These are phyloP conservation scores for Neonectria magnoliae DNA, from an alignment of 2,329 filamentous ascomycete species.

Conservation along the genomic window DNA sequence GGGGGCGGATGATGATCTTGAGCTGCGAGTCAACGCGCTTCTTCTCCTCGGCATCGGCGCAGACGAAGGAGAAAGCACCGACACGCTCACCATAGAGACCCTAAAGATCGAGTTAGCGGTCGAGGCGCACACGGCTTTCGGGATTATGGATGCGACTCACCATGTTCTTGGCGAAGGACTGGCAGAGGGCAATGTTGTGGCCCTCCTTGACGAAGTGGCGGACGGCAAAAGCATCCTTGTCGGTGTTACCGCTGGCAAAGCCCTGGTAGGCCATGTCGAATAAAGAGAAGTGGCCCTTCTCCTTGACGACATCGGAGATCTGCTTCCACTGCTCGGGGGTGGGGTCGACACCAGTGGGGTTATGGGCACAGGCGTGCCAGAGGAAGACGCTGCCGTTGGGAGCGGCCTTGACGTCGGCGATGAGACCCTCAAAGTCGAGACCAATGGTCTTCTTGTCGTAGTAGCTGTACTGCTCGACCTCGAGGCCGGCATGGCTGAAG, in stretches of 20 bases:
- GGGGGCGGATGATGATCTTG: conserved; percentile 95
- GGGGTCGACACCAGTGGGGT: conserved; percentile 96
- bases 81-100: conserved; percentile 99
- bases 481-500: conserved; percentile 91
- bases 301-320: conserved; percentile 88
- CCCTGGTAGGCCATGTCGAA: conserved; percentile 99
- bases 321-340: conserved; percentile 91
- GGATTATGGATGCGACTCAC: conserved; percentile 54
- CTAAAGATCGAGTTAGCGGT: conserved; percentile 51
- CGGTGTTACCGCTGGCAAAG: conserved; percentile 91
- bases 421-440: conserved; percentile 94
- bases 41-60: conserved; percentile 87
- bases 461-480: conserved; percentile 96
- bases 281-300: conserved; percentile 89
- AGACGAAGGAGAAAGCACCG: conserved; percentile 94
- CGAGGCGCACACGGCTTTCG: neutral
- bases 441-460: conserved; percentile 99
- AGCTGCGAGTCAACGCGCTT: conserved; percentile 96
- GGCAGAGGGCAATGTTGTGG: conserved; percentile 86
- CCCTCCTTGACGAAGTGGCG: conserved; percentile 94
- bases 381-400: conserved; percentile 89
- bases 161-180: conserved; percentile 99
- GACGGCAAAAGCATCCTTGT: conserved; percentile 92
- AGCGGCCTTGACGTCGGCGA: conserved; percentile 89
- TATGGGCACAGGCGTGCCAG: conserved; percentile 97